These are phyloP conservation scores for Glutinoglossum americanum DNA, from an alignment of 495 filamentous ascomycete species.

Conservation along the genomic window DNA sequence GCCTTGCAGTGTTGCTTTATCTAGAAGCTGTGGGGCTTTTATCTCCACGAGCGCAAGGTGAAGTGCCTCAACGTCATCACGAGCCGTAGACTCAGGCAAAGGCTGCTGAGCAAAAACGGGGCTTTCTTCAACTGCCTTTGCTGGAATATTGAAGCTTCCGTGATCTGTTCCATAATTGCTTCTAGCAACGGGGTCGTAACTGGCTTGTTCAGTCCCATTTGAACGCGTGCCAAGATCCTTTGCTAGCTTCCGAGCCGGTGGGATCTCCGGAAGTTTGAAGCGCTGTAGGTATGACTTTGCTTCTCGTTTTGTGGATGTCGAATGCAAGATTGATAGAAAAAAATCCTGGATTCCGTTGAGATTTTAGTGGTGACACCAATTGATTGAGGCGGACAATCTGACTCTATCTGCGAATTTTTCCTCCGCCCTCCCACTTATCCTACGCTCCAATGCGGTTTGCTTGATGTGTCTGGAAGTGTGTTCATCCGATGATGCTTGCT, in stretches of 20 bases:
- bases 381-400: background rate
- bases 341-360: constrained; percentile 35
- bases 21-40: constrained; percentile 42
- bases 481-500: background rate
- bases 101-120: constrained; percentile 37
- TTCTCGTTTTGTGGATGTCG: constrained; percentile 75
- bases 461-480: background rate
- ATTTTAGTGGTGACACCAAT: background rate
- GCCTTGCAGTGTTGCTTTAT: constrained; percentile 44
- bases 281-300: constrained; percentile 71
- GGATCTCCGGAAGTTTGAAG: constrained; percentile 29
- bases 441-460: background rate
- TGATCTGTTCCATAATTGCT: constrained; percentile 29
- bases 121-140: constrained; percentile 36
- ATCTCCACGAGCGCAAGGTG: constrained; percentile 81
- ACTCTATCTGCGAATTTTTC: background rate
- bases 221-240: background rate
- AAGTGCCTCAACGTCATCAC: constrained; percentile 24
- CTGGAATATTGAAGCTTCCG: constrained; percentile 36
- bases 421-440: background rate
- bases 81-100: constrained; percentile 12
- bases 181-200: constrained; percentile 9
- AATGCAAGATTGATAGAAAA: constrained; percentile 58
- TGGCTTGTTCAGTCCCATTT: constrained; percentile 6
- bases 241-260: background rate